Evolutionary conservation across 176 grass and related monocot genomes (phyloP), one percentile per base, ranked within the genome.

Genomic region (Carex cristatella): DNA sequence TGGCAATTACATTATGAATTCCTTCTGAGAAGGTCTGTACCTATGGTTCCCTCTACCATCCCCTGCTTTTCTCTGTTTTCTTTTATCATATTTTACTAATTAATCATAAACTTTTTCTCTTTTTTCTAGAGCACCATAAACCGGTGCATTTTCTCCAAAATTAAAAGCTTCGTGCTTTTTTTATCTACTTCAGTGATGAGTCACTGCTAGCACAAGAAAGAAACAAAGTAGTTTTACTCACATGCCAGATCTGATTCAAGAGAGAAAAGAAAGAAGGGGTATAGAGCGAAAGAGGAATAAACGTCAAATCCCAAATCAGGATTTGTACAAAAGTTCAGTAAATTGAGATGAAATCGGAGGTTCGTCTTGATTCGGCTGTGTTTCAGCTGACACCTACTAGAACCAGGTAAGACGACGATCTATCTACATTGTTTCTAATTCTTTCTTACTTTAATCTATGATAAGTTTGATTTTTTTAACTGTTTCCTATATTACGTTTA

Each of bases 351-450:
- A 98, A 87, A 88, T 86, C 91, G 28, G 95, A 92, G 59, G 85
- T 64, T 42, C 89, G 89, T 65, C 92, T 94, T 57, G 95, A 98
- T 90, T 86, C 87, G 80, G 95, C 90, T 7, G 86, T 94, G 38
- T 98, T 98, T 86, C 91, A 94, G 80, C 95, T 98, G 63, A 98
- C 95, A 42, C 95, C 95, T 51, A 98, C 95, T 80, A 85, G 95
- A 76, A 98, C 95, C 23, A 98, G 95, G 92, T 93, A 82, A 82
- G n/a, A 78, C 16, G 59, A 79, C 77, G 84, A 94, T 91, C 87
- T 90, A 83, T 42, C 30, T 31, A 55, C 5, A 10, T 10, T 79
- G 19, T 65, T 59, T 70, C 70, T 83, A 59, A 33, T 1, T 5
- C 10, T 83, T 80, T 82, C 23, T 18, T 8, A 88, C 56, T 85